These are phyloP conservation scores for Termitomyces sp. DNA, from an alignment of 768 basidiomycete species.

Conservation along the genomic window DNA sequence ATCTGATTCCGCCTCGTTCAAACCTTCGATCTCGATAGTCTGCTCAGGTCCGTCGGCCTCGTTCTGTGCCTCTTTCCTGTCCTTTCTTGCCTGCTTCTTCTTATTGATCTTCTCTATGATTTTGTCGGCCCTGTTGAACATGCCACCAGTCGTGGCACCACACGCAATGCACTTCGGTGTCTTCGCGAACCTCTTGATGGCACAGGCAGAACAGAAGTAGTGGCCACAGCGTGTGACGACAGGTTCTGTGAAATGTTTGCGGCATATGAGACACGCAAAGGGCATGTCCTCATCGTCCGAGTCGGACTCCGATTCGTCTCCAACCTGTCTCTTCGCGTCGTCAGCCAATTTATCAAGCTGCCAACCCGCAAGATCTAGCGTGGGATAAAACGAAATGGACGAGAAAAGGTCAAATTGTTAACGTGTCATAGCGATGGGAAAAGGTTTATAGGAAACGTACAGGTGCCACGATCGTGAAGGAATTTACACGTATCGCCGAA, in stretches of 20 bases:
- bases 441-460: constrained; percentile 43
- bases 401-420: constrained; percentile 14
- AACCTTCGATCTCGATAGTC: constrained; percentile 61
- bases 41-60: constrained; percentile 33
- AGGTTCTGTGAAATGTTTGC: constrained; percentile 92
- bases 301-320: constrained; percentile 64
- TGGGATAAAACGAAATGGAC: neutral
- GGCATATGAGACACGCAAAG: constrained; percentile 97
- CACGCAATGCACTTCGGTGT: constrained; percentile 97
- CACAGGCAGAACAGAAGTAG: constrained; percentile 94
- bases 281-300: constrained; percentile 87
- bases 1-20: constrained; percentile 29
- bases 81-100: constrained; percentile 59
- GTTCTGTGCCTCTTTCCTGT: constrained; percentile 45
- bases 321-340: constrained; percentile 61
- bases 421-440: constrained; percentile 6
- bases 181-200: constrained; percentile 91
- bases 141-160: constrained; percentile 88
- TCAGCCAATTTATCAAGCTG: constrained; percentile 94
- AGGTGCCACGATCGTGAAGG: constrained; percentile 95
- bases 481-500: constrained; percentile 99
- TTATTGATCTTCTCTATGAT: constrained; percentile 85
- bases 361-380: constrained; percentile 92
- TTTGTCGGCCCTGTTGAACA: constrained; percentile 95
- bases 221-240: constrained; percentile 96